phyloP scores from a whole-genome alignment of 768 basidiomycete genomes.

The Russula foetens region DNA sequence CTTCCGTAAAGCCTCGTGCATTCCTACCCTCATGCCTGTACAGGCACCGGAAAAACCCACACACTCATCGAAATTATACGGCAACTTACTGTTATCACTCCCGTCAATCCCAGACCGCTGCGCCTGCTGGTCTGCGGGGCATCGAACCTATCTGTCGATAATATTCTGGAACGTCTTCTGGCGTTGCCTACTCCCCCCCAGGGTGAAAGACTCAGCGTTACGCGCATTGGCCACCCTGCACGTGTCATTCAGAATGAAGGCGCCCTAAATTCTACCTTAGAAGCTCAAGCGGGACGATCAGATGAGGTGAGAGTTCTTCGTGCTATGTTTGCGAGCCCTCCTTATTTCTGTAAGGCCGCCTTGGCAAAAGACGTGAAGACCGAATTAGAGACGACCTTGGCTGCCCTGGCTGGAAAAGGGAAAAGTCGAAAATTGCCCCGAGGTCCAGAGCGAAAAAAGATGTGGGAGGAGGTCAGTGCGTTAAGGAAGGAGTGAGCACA shows the following conservation, averaged over 20 bases:
- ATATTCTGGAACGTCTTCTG: conserved; percentile 82
- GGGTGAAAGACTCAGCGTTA: conserved; percentile 49
- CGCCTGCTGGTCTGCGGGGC: conserved; percentile 87
- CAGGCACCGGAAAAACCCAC: conserved; percentile 91
- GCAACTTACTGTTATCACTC: conserved; percentile 52
- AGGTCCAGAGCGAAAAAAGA: conserved; percentile 66
- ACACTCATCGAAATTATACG: conserved; percentile 91
- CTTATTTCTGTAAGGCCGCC: conserved; percentile 42
- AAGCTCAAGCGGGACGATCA: conserved; percentile 62
- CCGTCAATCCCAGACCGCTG: conserved; percentile 41
- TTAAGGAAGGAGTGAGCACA: conserved; percentile 78
- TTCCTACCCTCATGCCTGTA: background rate
- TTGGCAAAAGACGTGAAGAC: conserved; percentile 83
- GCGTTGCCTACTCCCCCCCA: conserved; percentile 46
- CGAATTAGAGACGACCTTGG: conserved; percentile 69
- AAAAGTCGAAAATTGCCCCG: conserved; percentile 64
- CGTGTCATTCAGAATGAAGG: conserved; percentile 71
- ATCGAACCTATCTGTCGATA: conserved; percentile 92
- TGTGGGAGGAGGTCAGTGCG: conserved; percentile 83
- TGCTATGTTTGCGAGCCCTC: background rate
- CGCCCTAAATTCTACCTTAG: conserved; percentile 59
- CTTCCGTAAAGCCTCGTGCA: background rate
- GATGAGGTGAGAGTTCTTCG: conserved; percentile 44
- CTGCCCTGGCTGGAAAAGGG: conserved; percentile 59
- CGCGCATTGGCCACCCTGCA: conserved; percentile 94